Percentiles rank a stretch among this genome's conserved stretches.
Evolutionary conservation across 441 rosid species (phyloP).

Genomic region (Populus tomentosa): DNA sequence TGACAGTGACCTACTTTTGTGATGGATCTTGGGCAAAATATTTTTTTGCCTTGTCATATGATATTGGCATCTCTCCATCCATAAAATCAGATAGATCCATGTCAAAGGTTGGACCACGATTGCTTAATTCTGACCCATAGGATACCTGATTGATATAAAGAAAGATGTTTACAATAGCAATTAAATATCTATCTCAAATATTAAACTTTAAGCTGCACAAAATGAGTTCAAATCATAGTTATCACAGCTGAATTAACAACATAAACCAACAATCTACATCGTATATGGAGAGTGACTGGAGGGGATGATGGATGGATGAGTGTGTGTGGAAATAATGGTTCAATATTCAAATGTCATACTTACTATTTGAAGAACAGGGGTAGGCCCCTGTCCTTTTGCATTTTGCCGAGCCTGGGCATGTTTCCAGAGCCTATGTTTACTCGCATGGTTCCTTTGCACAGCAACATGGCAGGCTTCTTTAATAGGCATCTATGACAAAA

Average conservation of each 20-base stretch:
- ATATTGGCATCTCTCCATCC: constrained; percentile 78
- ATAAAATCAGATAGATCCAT: constrained; percentile 98
- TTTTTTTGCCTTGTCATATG: constrained; percentile 83
- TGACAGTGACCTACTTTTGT: constrained; percentile 61
- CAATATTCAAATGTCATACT: constrained; percentile 20
- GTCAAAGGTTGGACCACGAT: constrained; percentile 99
- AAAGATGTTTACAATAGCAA: not conserved
- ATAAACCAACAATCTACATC: no score
- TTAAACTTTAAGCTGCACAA: not conserved
- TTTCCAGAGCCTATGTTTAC: constrained; percentile 97
- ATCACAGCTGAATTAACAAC: not conserved
- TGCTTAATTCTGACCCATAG: constrained; percentile 97
- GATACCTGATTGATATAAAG: constrained; percentile 63
- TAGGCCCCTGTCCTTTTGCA: constrained; percentile 72
- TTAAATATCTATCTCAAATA: not conserved
- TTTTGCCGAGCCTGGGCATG: constrained; percentile 94
- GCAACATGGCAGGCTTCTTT: constrained; percentile 99
- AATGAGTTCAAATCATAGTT: not conserved
- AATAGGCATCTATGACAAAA: constrained; percentile 81
- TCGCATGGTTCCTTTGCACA: constrained; percentile 82
- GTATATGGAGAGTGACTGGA: not conserved
- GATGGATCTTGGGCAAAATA: constrained; percentile 95
- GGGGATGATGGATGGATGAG: not conserved
- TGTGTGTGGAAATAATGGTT: constrained; percentile 1
- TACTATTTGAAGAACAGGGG: constrained; percentile 97